Evolutionary conservation across 495 filamentous ascomycete genomes (phyloP), one percentile per base, ranked within the genome.

Genomic region (Penicillium parvum): DNA sequence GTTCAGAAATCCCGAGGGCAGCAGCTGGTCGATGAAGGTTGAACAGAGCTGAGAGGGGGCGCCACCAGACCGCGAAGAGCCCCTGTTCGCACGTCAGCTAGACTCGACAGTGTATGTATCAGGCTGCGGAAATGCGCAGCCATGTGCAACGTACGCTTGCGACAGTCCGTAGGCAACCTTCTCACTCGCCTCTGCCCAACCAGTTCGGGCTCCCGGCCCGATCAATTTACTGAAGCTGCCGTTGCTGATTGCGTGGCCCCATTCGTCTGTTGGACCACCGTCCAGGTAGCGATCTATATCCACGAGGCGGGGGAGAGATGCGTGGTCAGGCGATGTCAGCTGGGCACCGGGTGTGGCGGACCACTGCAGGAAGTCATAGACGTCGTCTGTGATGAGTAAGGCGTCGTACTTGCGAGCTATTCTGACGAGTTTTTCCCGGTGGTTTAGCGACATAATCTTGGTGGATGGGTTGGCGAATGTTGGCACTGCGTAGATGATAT

Each of bases 351-450:
- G 60, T 19, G 66, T 66, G 3, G 69, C 38, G 5, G 76, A 73
- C 80, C 88, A 92, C 56, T 86, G 84, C 0, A 96, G 71, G 45
- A 88, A 81, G 60, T 96, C 90, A 47, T 96, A 96, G 1, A 96
- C 88, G 61, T 96, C 90, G 64, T 96, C 90, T 9, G 75, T 76
- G n/a, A 96, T 73, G 33, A 95, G 61, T 5, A 95, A 65, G 3
- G 86, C 86, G 53, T 96, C 82, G 57, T 81, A 78, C 21, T 78
- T 62, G 9, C 89, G 74, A 2, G 89, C 90, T 4, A 91, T 52
- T 5, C 65, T 58, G 5, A 95, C 78, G 1, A 95, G 71, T 10
- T 58, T 60, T 44, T 79, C 60, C 0, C 90, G 74, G 5, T 80
- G 74, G 15, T 62, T 53, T 17, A 84, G 61, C 1, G 79, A 74